Evolutionary conservation across 148 eudicot species (phyloP).

Genomic region (Arbutus unedo): DNA sequence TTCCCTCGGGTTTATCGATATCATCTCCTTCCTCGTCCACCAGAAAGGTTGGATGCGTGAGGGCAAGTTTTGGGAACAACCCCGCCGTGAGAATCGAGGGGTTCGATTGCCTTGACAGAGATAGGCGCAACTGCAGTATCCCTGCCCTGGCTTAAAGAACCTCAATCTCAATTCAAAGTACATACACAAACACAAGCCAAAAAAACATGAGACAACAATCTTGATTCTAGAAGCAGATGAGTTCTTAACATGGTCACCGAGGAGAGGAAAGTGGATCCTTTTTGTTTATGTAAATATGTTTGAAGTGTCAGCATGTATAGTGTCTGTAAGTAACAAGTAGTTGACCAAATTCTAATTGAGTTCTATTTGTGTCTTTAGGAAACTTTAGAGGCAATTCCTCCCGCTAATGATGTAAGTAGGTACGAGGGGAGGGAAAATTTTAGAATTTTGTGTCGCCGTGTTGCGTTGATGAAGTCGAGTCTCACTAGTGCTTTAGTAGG

Average conservation of each 20-base stretch:
- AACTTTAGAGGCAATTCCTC: background rate
- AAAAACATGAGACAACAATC: background rate
- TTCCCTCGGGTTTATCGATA: conserved; percentile 36
- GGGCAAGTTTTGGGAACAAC: conserved; percentile 76
- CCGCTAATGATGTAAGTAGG: conserved; percentile 17
- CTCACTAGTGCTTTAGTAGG: background rate
- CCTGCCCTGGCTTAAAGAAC: conserved; percentile 67
- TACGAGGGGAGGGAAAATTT: conserved; percentile 1
- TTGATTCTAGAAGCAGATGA: conserved; percentile 27
- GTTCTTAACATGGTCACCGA: conserved; percentile 24
- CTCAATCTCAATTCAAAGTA: background rate
- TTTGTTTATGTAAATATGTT: conserved; percentile 46
- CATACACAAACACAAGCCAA: background rate
- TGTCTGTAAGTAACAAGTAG: conserved; percentile 38
- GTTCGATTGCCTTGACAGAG: conserved; percentile 92
- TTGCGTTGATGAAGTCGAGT: background rate
- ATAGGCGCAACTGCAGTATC: conserved; percentile 85
- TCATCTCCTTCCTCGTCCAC: conserved; percentile 58
- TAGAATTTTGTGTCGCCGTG: background rate
- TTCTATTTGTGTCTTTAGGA: background rate
- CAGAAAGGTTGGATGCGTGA: conserved; percentile 60
- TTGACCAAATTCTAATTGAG: conserved; percentile 10
- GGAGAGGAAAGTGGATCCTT: conserved; percentile 17
- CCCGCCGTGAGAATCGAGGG: conserved; percentile 92
- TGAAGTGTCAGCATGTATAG: conserved; percentile 27